phyloP scores from a whole-genome alignment of 75 land plant species.

The Cupressus sempervirens region DNA sequence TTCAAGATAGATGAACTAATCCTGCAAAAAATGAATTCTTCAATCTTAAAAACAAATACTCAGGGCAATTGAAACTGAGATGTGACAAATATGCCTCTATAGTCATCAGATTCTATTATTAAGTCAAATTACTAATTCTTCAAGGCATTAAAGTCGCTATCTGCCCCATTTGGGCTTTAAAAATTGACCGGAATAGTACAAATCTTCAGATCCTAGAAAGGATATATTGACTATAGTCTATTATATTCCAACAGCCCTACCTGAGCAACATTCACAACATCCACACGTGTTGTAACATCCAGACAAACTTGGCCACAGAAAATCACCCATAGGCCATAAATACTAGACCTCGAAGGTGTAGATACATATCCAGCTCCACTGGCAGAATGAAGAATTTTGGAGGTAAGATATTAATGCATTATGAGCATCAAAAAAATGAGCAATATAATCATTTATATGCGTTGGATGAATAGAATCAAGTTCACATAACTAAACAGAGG shows the following conservation, averaged over 20 bases:
- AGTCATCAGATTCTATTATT: background rate
- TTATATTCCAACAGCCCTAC: background rate
- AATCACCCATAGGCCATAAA: background rate
- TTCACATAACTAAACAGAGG: background rate
- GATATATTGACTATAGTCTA: background rate
- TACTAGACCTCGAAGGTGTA: background rate
- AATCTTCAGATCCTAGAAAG: background rate
- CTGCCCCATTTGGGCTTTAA: background rate
- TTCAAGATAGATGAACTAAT: background rate
- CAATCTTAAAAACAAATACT: background rate
- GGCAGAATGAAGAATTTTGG: background rate
- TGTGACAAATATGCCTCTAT: background rate
- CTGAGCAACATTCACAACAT: background rate
- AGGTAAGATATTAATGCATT: background rate
- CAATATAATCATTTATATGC: background rate
- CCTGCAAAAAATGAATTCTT: background rate
- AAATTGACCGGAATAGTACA: background rate
- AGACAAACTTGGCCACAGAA: background rate
- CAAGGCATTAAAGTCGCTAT: background rate
- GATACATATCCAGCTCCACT: background rate
- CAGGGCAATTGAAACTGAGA: too few relatives aligned
- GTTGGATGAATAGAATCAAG: background rate
- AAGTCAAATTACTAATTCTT: background rate
- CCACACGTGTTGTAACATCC: background rate
- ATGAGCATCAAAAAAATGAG: background rate